Evolutionary conservation across 2,329 filamentous ascomycete species (phyloP), one percentile per base, ranked within the genome.

Genomic region (Aspergillus sp.): DNA sequence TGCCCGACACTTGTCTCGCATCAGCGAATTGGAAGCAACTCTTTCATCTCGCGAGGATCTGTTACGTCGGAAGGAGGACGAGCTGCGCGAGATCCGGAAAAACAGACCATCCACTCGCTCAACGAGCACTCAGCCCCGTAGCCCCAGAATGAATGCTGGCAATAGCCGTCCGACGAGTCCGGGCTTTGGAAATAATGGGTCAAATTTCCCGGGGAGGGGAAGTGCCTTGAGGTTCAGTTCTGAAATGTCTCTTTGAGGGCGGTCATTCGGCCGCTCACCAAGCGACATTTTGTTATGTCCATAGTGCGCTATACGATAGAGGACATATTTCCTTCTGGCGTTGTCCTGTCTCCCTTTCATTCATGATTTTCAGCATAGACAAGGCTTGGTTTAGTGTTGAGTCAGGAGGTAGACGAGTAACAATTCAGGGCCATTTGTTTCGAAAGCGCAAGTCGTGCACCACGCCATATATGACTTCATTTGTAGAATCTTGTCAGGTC

Each of bases 41-140:
- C 57, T 75, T 14, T 62, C 65, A 13, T 59, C 62, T 1, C 68
- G 72, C 11, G 73, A 78, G 23, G 65, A 70, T 16, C 52, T 77
- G 13, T 57, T 78, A 10, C 70, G 64, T 42, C 69, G 64, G 47
- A 73, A 76, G 45, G 74, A 78, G 48, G 76, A 77, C 14, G 76
- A 78, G 53, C 61, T 77, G 40, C 71, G 71, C 11, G 70, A 72
- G 16, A 64, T 78, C 47, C 73, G 71, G 55, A 76, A 73, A 52
- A 75, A 75, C 47, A 70, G 73, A 0, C 73, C 73, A 2, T 70
- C 71, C 1, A 76, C 72, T 32, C 66, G 73, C 16, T 72, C 73
- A 2, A 75, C 73, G 0, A 76, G 73, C 49, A 71, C 71, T 14
- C 71, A 74, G 50, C 73, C 73, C 7, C 66, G 73, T 47, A 76